phyloP scores from a whole-genome alignment of 2,329 filamentous ascomycete species.

The Curvularia sp. region DNA sequence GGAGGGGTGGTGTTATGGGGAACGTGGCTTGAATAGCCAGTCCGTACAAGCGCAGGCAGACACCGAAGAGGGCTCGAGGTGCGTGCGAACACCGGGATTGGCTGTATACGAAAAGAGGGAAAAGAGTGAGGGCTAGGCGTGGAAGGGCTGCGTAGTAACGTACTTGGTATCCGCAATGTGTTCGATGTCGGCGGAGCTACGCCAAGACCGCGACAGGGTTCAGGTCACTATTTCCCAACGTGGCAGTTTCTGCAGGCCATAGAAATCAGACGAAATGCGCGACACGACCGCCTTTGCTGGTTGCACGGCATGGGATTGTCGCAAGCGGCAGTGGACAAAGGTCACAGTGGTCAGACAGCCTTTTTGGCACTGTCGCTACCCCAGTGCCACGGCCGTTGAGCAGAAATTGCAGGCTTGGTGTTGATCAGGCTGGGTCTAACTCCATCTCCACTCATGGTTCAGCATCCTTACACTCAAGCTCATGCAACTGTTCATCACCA shows the following conservation, averaged over 20 bases:
- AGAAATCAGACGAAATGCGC: slow-evolving; percentile 33
- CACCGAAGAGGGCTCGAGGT: slow-evolving; percentile 4
- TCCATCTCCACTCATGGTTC: no score
- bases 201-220: slow-evolving; percentile 43
- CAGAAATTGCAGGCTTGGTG: neutral
- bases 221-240: slow-evolving; percentile 29
- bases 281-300: slow-evolving; percentile 27
- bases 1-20: slow-evolving; percentile 39
- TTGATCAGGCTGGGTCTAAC: no score
- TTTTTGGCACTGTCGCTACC: neutral
- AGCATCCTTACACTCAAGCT: neutral
- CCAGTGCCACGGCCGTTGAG: neutral
- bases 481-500: neutral
- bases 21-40: slow-evolving; percentile 53
- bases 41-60: slow-evolving; percentile 32
- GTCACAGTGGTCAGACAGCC: no score
- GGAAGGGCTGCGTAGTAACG: slow-evolving; percentile 6
- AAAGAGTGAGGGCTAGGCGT: slow-evolving; percentile 5
- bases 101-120: neutral
- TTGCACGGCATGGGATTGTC: slow-evolving; percentile 2
- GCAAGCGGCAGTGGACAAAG: neutral
- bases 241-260: slow-evolving; percentile 28
- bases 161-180: slow-evolving; percentile 29
- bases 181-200: slow-evolving; percentile 30
- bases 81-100: slow-evolving; percentile 2